Percentiles rank a stretch among this genome's conserved stretches.
These are phyloP conservation scores for Ophiostoma triangulosporum DNA, from an alignment of 2,329 filamentous ascomycete species.

Conservation along the genomic window DNA sequence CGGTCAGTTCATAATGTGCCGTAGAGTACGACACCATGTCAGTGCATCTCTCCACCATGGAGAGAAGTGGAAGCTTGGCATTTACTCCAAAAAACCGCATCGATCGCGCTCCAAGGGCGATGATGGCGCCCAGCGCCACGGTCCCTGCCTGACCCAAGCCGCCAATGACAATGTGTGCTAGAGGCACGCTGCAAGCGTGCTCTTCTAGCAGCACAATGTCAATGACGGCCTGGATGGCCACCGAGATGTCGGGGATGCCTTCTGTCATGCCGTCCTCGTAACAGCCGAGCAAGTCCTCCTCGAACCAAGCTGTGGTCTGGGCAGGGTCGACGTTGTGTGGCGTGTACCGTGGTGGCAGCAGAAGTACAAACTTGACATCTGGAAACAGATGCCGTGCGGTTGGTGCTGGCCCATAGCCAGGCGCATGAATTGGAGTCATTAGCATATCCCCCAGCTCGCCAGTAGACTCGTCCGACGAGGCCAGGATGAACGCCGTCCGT, in stretches of 20 bases:
- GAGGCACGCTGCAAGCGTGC: not conserved
- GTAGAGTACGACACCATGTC: too few relatives aligned
- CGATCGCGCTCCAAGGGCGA: not conserved
- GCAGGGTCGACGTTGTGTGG: not conserved
- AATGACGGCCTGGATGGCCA: not conserved
- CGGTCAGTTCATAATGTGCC: too few relatives aligned
- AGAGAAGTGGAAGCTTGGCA: not conserved
- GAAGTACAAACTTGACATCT: not conserved
- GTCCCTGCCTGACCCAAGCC: not conserved
- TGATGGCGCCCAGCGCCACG: not conserved
- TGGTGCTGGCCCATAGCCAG: too few relatives aligned
- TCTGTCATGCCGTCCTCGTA: too few relatives aligned
- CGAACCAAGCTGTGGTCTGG: not conserved
- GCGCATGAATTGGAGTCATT: not conserved
- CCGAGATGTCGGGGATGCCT: not conserved
- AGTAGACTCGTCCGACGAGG: not conserved
- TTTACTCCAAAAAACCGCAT: not conserved
- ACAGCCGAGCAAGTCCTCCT: not conserved
- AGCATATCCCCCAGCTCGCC: not conserved
- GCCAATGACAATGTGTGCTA: not conserved
- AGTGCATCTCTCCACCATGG: too few relatives aligned
- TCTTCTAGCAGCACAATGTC: not conserved
- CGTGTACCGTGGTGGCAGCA: not conserved
- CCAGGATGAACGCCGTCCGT: not conserved
- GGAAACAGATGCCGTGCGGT: not conserved